Conservation (phyloP, 805 yeast genomes). For the Schwanniomyces occidentalis region DNA sequence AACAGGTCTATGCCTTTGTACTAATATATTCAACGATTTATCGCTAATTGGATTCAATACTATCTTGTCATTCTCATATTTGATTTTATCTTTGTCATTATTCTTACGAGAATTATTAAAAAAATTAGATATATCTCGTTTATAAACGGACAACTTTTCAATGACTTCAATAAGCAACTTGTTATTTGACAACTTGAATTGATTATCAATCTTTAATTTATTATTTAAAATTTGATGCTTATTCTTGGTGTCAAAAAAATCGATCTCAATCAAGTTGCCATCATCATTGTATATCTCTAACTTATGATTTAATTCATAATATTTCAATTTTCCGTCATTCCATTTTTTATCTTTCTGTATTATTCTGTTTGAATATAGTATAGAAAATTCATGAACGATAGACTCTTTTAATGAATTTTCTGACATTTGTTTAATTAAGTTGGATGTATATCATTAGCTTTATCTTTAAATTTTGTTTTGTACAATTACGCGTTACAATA, state of each 20-base stretch:
- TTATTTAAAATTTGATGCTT: slow-evolving; percentile 17
- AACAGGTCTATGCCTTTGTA: too few relatives aligned
- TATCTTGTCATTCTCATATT: background rate
- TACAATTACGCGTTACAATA: too few relatives aligned
- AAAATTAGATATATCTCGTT: slow-evolving; percentile 36
- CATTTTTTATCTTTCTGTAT: slow-evolving; percentile 49
- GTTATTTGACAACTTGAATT: slow-evolving; percentile 26
- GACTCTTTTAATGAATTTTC: slow-evolving; percentile 28
- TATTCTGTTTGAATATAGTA: slow-evolving; percentile 47
- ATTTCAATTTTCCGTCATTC: slow-evolving; percentile 51
- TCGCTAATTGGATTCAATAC: too few relatives aligned
- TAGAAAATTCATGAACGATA: slow-evolving; percentile 45
- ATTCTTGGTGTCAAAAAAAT: slow-evolving; percentile 27
- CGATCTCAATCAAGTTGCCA: slow-evolving; percentile 32
- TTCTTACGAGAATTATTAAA: slow-evolving; percentile 8
- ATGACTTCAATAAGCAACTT: slow-evolving; percentile 29
- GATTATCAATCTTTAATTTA: slow-evolving; percentile 18
- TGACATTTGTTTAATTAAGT: slow-evolving; percentile 1
- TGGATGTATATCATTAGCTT: background rate
- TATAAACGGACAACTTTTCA: slow-evolving; percentile 30
- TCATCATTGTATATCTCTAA: slow-evolving; percentile 42
- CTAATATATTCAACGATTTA: too few relatives aligned
- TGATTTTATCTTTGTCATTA: background rate
- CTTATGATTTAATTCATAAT: slow-evolving; percentile 50
- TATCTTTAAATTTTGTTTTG: too few relatives aligned